Conservation (phyloP, 352 stramenopile genomes). For the Phytophthora meadii region DNA sequence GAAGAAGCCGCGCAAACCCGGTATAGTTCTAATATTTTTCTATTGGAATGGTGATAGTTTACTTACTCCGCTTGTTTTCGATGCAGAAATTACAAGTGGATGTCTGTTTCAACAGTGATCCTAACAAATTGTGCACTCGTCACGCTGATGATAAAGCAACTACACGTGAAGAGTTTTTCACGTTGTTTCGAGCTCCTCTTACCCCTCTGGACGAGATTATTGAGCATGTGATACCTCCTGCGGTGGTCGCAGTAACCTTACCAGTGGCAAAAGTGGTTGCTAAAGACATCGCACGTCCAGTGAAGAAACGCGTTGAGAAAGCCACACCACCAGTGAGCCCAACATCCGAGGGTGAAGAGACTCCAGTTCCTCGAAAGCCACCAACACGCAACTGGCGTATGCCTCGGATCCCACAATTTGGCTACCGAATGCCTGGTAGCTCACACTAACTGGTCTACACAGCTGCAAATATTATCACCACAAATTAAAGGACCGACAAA, state of each 20-base stretch:
- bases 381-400: slow-evolving; percentile 1
- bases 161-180: slow-evolving; percentile 19
- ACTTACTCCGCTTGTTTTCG: background rate
- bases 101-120: slow-evolving; percentile 18
- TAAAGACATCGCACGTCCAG: background rate
- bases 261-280: background rate
- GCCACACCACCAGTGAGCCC: slow-evolving; percentile 4
- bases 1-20: slow-evolving; percentile 10
- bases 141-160: slow-evolving; percentile 16
- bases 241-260: background rate
- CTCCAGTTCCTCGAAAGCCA: slow-evolving; percentile 1
- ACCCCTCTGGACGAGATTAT: slow-evolving; percentile 14
- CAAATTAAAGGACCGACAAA: too few relatives aligned
- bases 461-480: background rate
- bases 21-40: slow-evolving; percentile 3
- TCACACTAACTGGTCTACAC: slow-evolving; percentile 2
- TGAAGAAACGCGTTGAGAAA: slow-evolving; percentile 9
- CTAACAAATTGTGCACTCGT: slow-evolving; percentile 18
- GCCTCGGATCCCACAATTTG: slow-evolving; percentile 8
- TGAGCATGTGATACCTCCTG: slow-evolving; percentile 6
- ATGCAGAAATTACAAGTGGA: slow-evolving; percentile 17
- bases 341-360: slow-evolving; percentile 4
- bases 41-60: background rate
- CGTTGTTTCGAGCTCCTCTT: slow-evolving; percentile 6
- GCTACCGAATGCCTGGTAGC: background rate